These are phyloP conservation scores for Thelephora ganbajun DNA, from an alignment of 768 basidiomycete genomes.

Conservation along the genomic window DNA sequence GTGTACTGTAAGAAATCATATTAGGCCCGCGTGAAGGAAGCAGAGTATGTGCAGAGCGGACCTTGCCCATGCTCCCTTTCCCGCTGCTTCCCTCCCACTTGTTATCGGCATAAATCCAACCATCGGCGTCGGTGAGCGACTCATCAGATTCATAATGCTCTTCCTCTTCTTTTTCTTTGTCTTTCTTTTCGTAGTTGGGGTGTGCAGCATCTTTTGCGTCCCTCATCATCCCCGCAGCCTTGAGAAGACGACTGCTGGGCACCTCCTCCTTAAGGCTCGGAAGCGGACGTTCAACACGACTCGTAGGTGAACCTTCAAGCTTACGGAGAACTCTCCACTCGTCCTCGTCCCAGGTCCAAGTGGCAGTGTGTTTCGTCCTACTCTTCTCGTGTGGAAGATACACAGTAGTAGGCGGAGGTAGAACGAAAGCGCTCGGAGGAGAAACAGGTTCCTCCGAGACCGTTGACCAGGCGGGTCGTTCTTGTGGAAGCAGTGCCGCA, in stretches of 20 bases:
- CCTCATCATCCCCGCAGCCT: slow-evolving; percentile 35
- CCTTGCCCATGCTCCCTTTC: slow-evolving; percentile 81
- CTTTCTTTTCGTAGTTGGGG: slow-evolving; percentile 5
- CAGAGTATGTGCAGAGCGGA: slow-evolving; percentile 14
- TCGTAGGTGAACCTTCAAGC: slow-evolving; percentile 35
- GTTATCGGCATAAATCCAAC: slow-evolving; percentile 92
- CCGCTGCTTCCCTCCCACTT: slow-evolving; percentile 77
- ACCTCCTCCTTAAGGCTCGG: slow-evolving; percentile 35
- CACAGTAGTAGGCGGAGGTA: slow-evolving; percentile 48
- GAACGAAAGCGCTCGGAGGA: slow-evolving; percentile 54
- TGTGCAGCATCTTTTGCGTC: slow-evolving; percentile 21
- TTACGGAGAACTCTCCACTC: slow-evolving; percentile 76
- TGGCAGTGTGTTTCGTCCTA: slow-evolving; percentile 56
- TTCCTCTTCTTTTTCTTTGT: slow-evolving; percentile 5
- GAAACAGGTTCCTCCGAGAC: slow-evolving; percentile 41
- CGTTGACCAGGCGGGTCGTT: slow-evolving; percentile 81
- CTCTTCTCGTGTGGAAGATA: slow-evolving; percentile 31
- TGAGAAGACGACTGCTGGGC: slow-evolving; percentile 21
- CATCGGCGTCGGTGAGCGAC: slow-evolving; percentile 63
- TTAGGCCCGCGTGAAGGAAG: not conserved
- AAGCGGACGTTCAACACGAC: slow-evolving; percentile 47
- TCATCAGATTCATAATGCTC: slow-evolving; percentile 32
- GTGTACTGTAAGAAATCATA: slow-evolving; percentile 45
- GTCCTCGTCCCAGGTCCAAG: slow-evolving; percentile 82
- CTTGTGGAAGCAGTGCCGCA: slow-evolving; percentile 75